A percentile compares a stretch with the other conserved stretches of the same genome.
Conservation (phyloP, 805 yeast genomes). For the Clavispora fructus region DNA sequence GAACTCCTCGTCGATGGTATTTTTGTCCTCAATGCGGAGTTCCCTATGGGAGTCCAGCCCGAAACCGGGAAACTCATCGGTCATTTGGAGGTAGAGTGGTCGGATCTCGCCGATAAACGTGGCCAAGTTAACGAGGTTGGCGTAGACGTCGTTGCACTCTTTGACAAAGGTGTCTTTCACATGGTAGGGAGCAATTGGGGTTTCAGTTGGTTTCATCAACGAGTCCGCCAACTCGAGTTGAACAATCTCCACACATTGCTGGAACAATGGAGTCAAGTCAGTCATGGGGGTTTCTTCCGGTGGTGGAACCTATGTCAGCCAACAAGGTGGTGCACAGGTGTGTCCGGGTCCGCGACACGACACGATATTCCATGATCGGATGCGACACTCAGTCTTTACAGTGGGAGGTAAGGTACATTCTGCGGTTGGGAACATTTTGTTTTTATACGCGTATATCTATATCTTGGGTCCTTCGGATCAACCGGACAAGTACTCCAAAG, state of each 20-base stretch:
- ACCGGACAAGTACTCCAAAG: slow-evolving; percentile 26
- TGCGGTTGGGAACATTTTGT: background rate
- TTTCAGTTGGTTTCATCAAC: background rate
- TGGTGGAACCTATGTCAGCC: background rate
- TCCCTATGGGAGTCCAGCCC: slow-evolving; percentile 4
- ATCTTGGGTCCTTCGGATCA: slow-evolving; percentile 1
- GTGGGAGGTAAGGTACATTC: too few relatives aligned
- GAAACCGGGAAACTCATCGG: slow-evolving; percentile 12
- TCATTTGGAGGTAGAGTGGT: slow-evolving; percentile 27
- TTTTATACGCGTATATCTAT: background rate
- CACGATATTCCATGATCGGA: too few relatives aligned
- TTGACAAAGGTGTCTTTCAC: slow-evolving; percentile 36
- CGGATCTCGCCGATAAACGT: slow-evolving; percentile 28
- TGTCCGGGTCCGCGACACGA: too few relatives aligned
- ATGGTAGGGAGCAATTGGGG: slow-evolving; percentile 4
- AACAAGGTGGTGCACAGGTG: slow-evolving; percentile 1
- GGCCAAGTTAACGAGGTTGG: slow-evolving; percentile 25
- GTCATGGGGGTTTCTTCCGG: slow-evolving; percentile 26
- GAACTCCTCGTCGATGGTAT: slow-evolving; percentile 51
- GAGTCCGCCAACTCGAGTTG: slow-evolving; percentile 23
- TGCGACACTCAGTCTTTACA: too few relatives aligned
- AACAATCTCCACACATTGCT: slow-evolving; percentile 43
- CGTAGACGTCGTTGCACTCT: slow-evolving; percentile 35
- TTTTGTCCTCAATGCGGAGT: slow-evolving; percentile 45
- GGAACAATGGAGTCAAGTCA: slow-evolving; percentile 45